These are phyloP conservation scores for Elymus sibiricus DNA, from an alignment of 176 grass and related monocot species.

Conservation along the genomic window DNA sequence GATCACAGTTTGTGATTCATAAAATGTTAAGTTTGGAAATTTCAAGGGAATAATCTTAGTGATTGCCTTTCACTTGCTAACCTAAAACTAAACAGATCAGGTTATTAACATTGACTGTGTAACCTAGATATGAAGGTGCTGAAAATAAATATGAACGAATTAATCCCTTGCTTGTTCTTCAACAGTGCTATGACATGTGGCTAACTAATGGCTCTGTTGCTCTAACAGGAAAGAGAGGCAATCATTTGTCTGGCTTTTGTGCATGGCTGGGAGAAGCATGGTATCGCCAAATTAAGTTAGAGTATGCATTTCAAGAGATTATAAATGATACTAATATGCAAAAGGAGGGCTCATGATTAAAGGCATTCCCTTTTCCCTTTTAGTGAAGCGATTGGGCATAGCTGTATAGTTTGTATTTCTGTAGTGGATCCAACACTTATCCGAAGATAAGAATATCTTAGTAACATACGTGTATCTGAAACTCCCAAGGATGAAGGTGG, in stretches of 20 bases:
- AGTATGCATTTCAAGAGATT: neutral
- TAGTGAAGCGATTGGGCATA: neutral
- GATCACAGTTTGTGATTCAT: neutral
- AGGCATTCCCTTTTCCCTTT: neutral
- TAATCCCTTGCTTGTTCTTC: neutral
- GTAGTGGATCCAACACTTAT: neutral
- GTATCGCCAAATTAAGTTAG: neutral
- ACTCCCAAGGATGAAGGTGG: neutral
- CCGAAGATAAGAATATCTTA: neutral
- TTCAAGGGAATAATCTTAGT: neutral
- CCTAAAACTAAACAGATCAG: neutral
- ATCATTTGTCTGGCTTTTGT: neutral
- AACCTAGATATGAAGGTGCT: neutral
- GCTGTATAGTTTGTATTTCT: neutral
- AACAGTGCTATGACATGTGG: neutral
- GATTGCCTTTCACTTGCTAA: neutral
- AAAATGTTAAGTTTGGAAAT: neutral
- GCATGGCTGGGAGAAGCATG: conserved; percentile 1
- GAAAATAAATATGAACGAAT: neutral
- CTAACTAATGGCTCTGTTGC: neutral
- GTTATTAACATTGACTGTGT: neutral
- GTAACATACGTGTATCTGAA: neutral
- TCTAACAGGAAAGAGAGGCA: neutral
- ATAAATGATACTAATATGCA: conserved; percentile 10
- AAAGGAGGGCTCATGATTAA: conserved; percentile 37